These are phyloP conservation scores for Suillus hirtellus DNA, from an alignment of 768 basidiomycete genomes.

Conservation along the genomic window DNA sequence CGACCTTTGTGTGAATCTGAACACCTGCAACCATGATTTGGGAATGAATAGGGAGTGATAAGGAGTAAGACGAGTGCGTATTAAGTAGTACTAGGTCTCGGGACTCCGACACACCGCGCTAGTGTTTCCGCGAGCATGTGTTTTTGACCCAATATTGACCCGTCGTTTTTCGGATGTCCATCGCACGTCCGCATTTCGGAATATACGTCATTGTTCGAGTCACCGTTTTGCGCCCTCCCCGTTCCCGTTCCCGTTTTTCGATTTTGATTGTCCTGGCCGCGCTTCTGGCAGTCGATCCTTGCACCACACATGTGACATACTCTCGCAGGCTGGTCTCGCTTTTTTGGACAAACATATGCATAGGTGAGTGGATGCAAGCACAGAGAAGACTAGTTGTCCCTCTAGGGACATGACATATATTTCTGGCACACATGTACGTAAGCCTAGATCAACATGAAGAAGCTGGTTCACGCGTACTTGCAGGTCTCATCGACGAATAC, in stretches of 20 bases:
- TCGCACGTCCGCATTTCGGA: neutral
- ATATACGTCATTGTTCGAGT: neutral
- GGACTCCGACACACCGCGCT: constrained; percentile 40
- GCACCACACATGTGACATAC: neutral
- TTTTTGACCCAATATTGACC: constrained; percentile 4
- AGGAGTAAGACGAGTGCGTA: constrained; percentile 6
- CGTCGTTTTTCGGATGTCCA: constrained; percentile 1
- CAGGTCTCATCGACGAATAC: neutral
- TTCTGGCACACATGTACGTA: neutral
- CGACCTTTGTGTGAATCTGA: constrained; percentile 62
- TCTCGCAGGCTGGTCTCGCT: neutral
- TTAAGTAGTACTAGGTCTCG: constrained; percentile 38
- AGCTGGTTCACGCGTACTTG: neutral
- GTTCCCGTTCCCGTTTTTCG: neutral
- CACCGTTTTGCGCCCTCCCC: neutral
- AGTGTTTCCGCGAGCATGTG: constrained; percentile 16
- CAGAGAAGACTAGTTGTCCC: neutral
- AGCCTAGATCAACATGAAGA: neutral
- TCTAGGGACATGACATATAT: neutral
- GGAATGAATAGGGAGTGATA: constrained; percentile 13
- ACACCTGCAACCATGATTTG: constrained; percentile 61
- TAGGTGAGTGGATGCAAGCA: neutral
- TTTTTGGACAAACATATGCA: neutral
- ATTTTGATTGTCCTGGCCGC: neutral
- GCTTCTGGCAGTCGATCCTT: neutral